Base-by-base conservation (phyloP, 768 basidiomycete species). In the Pholiota molesta region DNA sequence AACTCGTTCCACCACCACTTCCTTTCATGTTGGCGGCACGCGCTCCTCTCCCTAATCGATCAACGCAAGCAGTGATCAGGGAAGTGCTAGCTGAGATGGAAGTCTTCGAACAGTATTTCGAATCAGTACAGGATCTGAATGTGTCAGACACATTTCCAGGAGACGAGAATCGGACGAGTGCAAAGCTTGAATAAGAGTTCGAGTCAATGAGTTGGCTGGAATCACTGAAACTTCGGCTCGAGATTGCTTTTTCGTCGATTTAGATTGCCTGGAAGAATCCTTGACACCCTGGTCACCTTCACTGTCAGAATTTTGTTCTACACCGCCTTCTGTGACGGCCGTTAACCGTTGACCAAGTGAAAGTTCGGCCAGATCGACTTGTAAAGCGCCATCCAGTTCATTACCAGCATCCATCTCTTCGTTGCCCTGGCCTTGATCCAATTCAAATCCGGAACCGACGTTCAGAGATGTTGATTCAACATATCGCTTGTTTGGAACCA, bases 121-220 rank as follows among this genome's bases (percentile, higher is more conserved):
- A 62, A 99, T 91, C 52, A 99, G 79, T 2, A 78, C 73, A n/a
- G 83, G 79, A 68, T 96, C 89, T 17, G 94, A 91, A 74, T 98
- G 92, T 0, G 86, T 79, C 31, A 97, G 77, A 76, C 95, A 97
- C 26, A 90, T 90, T 71, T 97, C 94, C 62, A 99, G 78, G 39
- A 99, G 79, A 10, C 86, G 86, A 2, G 91, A 85, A 78, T 99
- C 97, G 19, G 92, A 90, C 0, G 97, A 98, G 73, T 99, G 97
- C 28, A 99, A 77, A 0, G 97, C 97, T 77, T 99, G 97, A 61
- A 97, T 92, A 53, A 99, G 83, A 28, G 97, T 96, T 59, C 95
- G 89, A 28, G 97, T 94, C 62, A 99, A 83, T 0, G 97, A 96
- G 65, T 89, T 87, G 1, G 94, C 87, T 39, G 95, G 92, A 19